A percentile compares a stretch with the other conserved stretches of the same genome.
Evolutionary conservation across 2,329 filamentous ascomycete genomes (phyloP).

Genomic region (Trichoderma arundinaceum): DNA sequence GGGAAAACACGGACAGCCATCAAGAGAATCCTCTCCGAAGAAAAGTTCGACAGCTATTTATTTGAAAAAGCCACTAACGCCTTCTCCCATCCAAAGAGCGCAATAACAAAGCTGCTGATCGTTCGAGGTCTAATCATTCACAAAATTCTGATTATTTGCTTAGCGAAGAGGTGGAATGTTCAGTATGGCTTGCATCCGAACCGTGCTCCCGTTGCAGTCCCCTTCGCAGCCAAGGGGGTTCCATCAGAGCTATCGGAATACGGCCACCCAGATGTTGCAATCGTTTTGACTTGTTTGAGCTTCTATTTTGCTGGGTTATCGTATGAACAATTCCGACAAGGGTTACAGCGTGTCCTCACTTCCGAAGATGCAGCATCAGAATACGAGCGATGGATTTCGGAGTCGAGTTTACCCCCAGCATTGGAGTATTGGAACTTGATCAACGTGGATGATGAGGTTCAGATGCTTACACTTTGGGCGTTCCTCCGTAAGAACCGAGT

Average conservation of each 20-base stretch:
- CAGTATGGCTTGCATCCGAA: slow-evolving; percentile 63
- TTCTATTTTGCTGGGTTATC: slow-evolving; percentile 69
- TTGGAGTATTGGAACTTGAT: slow-evolving; percentile 61
- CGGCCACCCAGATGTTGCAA: slow-evolving; percentile 69
- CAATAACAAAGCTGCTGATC: slow-evolving; percentile 4
- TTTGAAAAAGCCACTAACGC: neutral
- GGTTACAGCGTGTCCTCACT: slow-evolving; percentile 57
- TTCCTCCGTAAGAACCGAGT: slow-evolving; percentile 55
- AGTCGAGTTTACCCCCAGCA: slow-evolving; percentile 50
- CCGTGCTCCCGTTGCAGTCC: slow-evolving; percentile 66
- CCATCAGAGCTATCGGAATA: slow-evolving; percentile 69
- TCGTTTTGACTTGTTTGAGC: slow-evolving; percentile 67
- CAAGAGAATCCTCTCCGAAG: neutral
- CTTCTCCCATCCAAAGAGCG: slow-evolving; percentile 17
- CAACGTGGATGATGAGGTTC: slow-evolving; percentile 62
- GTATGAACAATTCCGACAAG: slow-evolving; percentile 54
- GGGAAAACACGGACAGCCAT: slow-evolving; percentile 33
- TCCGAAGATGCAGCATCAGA: slow-evolving; percentile 60
- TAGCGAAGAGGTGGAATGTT: slow-evolving; percentile 71
- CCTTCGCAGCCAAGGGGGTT: slow-evolving; percentile 48
- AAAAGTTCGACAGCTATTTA: slow-evolving; percentile 9
- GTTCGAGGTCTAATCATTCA: slow-evolving; percentile 14
- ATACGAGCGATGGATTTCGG: slow-evolving; percentile 58
- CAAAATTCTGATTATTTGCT: slow-evolving; percentile 60
- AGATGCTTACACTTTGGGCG: slow-evolving; percentile 57